A percentile compares a stretch with the other conserved stretches of the same genome.
phyloP scores from a whole-genome alignment of 805 yeast genomes.

The Saccharomycopsis fodiens region DNA sequence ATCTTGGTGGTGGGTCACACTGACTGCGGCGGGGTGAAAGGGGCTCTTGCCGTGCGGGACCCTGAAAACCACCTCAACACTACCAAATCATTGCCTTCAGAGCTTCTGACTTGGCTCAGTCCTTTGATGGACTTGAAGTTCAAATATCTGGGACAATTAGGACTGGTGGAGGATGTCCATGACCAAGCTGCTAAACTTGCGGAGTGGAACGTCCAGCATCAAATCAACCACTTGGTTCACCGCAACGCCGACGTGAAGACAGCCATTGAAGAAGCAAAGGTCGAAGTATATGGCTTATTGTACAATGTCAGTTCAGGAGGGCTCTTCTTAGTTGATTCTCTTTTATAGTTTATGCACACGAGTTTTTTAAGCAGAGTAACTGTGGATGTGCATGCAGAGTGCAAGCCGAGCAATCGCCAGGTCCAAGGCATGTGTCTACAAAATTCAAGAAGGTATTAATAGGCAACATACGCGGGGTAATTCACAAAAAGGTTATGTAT shows the following conservation, averaged over 20 bases:
- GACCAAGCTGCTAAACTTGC: slow-evolving; percentile 54
- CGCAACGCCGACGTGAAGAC: slow-evolving; percentile 45
- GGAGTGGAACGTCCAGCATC: slow-evolving; percentile 68
- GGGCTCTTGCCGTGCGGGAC: slow-evolving; percentile 57
- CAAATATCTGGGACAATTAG: slow-evolving; percentile 34
- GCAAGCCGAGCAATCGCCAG: too few species aligned
- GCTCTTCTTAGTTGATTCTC: slow-evolving; percentile 26
- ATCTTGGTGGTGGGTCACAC: slow-evolving; percentile 89
- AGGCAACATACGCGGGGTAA: too few species aligned
- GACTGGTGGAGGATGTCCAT: slow-evolving; percentile 39
- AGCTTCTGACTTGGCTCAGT: slow-evolving; percentile 2
- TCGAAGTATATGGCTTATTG: slow-evolving; percentile 75
- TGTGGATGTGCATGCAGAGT: too few species aligned
- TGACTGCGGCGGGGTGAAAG: slow-evolving; percentile 90
- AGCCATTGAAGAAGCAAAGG: slow-evolving; percentile 52
- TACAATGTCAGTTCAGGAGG: slow-evolving; percentile 77
- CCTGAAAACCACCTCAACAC: slow-evolving; percentile 35
- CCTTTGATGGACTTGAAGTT: slow-evolving; percentile 45
- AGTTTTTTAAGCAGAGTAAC: too few species aligned
- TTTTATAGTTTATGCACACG: too few species aligned
- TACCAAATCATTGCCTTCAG: slow-evolving; percentile 23
- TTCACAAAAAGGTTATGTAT: neutral
- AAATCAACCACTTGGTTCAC: slow-evolving; percentile 56
- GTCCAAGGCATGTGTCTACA: neutral
- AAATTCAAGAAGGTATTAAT: too few species aligned